A percentile compares a stretch with the other conserved stretches of the same genome.
These are phyloP conservation scores for Fusarium sp. DNA, from an alignment of 2,329 filamentous ascomycete genomes.

Conservation along the genomic window DNA sequence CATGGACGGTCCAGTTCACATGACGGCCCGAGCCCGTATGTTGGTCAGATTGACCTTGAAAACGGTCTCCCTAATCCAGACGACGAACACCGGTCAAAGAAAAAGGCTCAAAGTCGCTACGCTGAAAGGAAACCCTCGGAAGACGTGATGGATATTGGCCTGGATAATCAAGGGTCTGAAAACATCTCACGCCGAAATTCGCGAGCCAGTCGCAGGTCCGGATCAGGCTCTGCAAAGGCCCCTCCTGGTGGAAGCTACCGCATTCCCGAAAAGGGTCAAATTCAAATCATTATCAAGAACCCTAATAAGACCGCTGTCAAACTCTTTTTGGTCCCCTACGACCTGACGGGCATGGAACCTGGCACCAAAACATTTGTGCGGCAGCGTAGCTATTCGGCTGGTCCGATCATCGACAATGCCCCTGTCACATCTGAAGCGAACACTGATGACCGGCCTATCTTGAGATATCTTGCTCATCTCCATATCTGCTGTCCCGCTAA, in stretches of 20 bases:
- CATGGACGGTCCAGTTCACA: constrained; percentile 74
- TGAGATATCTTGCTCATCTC: constrained; percentile 91
- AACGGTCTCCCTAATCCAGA: constrained; percentile 74
- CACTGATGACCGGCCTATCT: constrained; percentile 70
- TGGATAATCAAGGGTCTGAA: constrained; percentile 34
- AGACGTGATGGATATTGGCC: constrained; percentile 37
- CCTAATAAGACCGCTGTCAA: constrained; percentile 99
- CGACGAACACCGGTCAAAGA: constrained; percentile 61
- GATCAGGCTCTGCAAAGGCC: constrained; percentile 63
- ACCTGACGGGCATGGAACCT: constrained; percentile 90
- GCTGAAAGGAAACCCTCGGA: constrained; percentile 54
- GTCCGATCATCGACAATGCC: constrained; percentile 80
- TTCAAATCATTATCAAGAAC: constrained; percentile 98
- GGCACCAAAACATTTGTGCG: constrained; percentile 96
- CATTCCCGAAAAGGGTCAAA: constrained; percentile 91
- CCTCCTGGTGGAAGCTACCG: constrained; percentile 92
- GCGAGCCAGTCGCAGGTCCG: constrained; percentile 66
- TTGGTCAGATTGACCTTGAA: constrained; percentile 91
- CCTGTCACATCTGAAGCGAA: constrained; percentile 50
- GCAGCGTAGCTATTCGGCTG: constrained; percentile 91
- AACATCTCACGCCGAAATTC: constrained; percentile 50
- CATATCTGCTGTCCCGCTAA: constrained; percentile 91
- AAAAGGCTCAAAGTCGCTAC: constrained; percentile 62
- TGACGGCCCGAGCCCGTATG: constrained; percentile 95
- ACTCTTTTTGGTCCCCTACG: constrained; percentile 92